phyloP scores from a whole-genome alignment of 2,329 filamentous ascomycete genomes.

The Verticillium zaregamsianum region DNA sequence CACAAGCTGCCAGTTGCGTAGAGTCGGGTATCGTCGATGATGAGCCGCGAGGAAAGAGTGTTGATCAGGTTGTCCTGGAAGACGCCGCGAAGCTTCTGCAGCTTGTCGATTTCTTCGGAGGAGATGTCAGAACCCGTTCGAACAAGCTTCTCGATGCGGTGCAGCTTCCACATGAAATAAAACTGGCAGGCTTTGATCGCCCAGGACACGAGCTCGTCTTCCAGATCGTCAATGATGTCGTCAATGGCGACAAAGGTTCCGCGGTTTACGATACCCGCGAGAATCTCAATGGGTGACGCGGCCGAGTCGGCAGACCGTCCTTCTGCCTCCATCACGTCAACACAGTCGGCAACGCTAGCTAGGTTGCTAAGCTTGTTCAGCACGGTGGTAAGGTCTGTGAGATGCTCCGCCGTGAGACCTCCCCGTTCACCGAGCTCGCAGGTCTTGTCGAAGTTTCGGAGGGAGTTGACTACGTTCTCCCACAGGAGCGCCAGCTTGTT shows the following conservation, averaged over 20 bases:
- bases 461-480: slow-evolving; percentile 74
- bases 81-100: slow-evolving; percentile 50
- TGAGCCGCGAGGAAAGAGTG: slow-evolving; percentile 61
- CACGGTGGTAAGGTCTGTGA: slow-evolving; percentile 69
- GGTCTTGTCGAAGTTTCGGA: slow-evolving; percentile 67
- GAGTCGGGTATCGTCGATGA: slow-evolving; percentile 74
- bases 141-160: slow-evolving; percentile 52
- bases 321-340: slow-evolving; percentile 66
- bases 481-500: slow-evolving; percentile 77
- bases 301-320: slow-evolving; percentile 43
- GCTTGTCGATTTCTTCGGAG: slow-evolving; percentile 54
- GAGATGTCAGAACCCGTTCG: slow-evolving; percentile 51
- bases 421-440: slow-evolving; percentile 69
- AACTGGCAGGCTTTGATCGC: slow-evolving; percentile 75
- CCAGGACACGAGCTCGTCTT: slow-evolving; percentile 73
- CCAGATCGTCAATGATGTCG: slow-evolving; percentile 67
- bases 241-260: slow-evolving; percentile 67
- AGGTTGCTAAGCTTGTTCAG: slow-evolving; percentile 78
- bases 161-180: slow-evolving; percentile 94
- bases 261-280: slow-evolving; percentile 69
- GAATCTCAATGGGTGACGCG: slow-evolving; percentile 58
- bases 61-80: slow-evolving; percentile 63
- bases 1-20: slow-evolving; percentile 72
- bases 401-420: slow-evolving; percentile 58
- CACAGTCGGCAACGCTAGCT: slow-evolving; percentile 73